These are phyloP conservation scores for Penicillium sclerotigenum DNA, from an alignment of 2,329 filamentous ascomycete genomes.

Conservation along the genomic window DNA sequence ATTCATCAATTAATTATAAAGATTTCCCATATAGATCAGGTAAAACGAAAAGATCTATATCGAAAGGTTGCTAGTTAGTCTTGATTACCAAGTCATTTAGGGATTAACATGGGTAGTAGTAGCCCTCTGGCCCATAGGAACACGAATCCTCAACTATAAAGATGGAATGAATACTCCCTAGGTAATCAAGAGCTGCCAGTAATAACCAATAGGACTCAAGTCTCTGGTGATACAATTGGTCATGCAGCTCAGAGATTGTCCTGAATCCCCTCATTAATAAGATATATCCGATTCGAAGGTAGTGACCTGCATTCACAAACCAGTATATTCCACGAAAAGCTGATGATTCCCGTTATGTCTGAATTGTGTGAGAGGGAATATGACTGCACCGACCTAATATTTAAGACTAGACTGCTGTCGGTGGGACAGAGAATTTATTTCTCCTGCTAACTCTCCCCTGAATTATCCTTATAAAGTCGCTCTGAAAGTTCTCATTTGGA, in stretches of 20 bases:
- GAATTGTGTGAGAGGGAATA: not conserved
- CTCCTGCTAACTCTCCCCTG: not conserved
- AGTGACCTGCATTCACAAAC: not conserved
- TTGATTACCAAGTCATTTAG: too few relatives aligned
- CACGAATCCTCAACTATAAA: too few relatives aligned
- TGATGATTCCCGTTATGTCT: not conserved
- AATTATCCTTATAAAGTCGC: constrained; percentile 25
- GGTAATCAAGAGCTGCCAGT: not conserved
- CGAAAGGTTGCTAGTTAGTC: too few relatives aligned
- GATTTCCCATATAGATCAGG: too few relatives aligned
- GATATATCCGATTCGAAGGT: not conserved
- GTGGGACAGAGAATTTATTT: not conserved
- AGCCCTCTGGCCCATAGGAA: too few relatives aligned
- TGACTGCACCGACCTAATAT: not conserved
- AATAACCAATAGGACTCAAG: not conserved
- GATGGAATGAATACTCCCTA: too few relatives aligned
- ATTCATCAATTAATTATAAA: too few relatives aligned
- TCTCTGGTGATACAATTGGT: not conserved
- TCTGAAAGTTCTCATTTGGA: constrained; percentile 50
- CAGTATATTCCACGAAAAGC: not conserved
- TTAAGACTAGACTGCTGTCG: not conserved
- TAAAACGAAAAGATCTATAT: too few relatives aligned
- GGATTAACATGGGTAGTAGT: too few relatives aligned
- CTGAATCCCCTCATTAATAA: not conserved
- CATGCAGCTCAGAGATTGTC: not conserved